Conservation (phyloP, 176 grass and related monocot genomes). For the Triticum urartu region DNA sequence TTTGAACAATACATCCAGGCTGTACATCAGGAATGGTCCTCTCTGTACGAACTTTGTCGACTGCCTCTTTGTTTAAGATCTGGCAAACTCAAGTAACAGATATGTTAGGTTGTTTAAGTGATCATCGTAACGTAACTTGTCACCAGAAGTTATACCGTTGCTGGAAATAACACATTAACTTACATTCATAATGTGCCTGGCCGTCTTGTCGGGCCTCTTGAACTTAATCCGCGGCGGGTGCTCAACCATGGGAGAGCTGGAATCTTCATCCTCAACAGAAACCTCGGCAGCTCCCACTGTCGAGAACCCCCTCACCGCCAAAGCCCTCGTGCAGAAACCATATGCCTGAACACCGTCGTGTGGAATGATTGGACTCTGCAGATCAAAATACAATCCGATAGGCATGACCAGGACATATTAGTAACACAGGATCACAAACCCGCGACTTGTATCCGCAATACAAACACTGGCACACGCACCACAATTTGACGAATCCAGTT, state of each 20-base stretch:
- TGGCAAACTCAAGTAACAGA: not conserved
- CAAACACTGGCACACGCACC: not conserved
- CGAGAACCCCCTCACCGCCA: slow-evolving; percentile 28
- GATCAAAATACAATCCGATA: not conserved
- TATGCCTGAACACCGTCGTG: slow-evolving; percentile 1
- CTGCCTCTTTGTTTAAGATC: slow-evolving; percentile 88
- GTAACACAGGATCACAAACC: not conserved
- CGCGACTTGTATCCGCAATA: not conserved
- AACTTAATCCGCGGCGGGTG: slow-evolving; percentile 66
- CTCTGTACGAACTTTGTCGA: slow-evolving; percentile 53
- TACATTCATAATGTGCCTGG: slow-evolving; percentile 91
- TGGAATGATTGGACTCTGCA: not conserved
- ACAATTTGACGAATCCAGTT: slow-evolving; percentile 19
- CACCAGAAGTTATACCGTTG: not conserved
- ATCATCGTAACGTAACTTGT: not conserved
- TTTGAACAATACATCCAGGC: slow-evolving; percentile 82
- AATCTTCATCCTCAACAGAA: slow-evolving; percentile 34
- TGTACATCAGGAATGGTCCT: slow-evolving; percentile 70
- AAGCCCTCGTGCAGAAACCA: slow-evolving; percentile 11
- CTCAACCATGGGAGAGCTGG: slow-evolving; percentile 40
- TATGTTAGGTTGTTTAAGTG: not conserved
- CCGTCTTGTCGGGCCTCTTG: slow-evolving; percentile 90
- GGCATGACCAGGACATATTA: not conserved
- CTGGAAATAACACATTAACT: not conserved
- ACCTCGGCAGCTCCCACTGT: slow-evolving; percentile 36